Conservation (phyloP, 192 early-diverging fungal genomes). For the Coemansia sp. region DNA sequence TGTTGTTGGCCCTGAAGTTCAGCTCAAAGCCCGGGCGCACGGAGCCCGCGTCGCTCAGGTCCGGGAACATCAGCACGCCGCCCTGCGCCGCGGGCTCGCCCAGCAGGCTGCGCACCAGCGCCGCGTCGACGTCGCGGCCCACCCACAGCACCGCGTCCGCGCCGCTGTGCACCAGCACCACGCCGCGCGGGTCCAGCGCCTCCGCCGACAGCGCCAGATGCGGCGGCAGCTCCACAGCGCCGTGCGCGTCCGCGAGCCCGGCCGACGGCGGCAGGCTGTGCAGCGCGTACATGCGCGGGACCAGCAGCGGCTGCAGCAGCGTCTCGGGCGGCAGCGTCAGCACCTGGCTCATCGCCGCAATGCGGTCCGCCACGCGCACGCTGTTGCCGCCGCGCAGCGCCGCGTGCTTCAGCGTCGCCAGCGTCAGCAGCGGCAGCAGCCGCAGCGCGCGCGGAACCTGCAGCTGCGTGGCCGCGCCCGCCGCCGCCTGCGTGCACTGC, state of each 20-base stretch:
- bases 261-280: conserved; percentile 72
- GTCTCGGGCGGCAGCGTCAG: conserved; percentile 82
- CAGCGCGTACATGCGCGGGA: conserved; percentile 81
- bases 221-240: conserved; percentile 73
- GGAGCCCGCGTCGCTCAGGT: conserved; percentile 68
- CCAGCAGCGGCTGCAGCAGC: conserved; percentile 62
- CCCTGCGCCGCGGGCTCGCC: conserved; percentile 33
- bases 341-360: conserved; percentile 73
- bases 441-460: conserved; percentile 82
- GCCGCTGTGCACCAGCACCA: conserved; percentile 85
- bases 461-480: conserved; percentile 76
- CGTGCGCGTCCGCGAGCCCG: conserved; percentile 42
- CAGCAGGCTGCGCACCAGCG: conserved; percentile 73
- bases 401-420: conserved; percentile 80
- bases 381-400: conserved; percentile 62
- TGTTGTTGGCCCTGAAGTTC: conserved; percentile 67
- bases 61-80: conserved; percentile 73
- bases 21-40: conserved; percentile 64
- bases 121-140: conserved; percentile 73
- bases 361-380: conserved; percentile 78
- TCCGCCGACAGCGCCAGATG: conserved; percentile 79
- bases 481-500: conserved; percentile 64
- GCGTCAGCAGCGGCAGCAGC: conserved; percentile 76
- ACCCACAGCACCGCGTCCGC: conserved; percentile 88
- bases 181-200: conserved; percentile 77